Conservation (phyloP, 1,284 basidiomycete species). For the Sporisorium sorghi region DNA sequence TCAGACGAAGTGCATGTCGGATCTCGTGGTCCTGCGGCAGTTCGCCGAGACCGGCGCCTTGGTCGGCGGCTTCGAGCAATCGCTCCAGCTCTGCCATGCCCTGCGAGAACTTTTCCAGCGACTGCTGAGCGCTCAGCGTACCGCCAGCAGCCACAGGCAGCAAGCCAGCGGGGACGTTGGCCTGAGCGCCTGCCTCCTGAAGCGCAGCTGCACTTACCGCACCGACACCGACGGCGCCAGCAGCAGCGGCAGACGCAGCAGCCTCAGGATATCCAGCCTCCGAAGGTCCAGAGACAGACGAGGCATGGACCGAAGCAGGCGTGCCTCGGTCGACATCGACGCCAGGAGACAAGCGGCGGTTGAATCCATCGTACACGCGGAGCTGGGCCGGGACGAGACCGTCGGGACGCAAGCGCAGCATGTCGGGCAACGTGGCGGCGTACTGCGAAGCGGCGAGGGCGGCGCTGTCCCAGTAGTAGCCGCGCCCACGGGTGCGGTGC, state of each 20-base stretch:
- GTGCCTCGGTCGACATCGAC: conserved; percentile 43
- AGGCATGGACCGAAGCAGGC: conserved; percentile 51
- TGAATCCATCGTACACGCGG: conserved; percentile 94
- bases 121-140: conserved; percentile 55
- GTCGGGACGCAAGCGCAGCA: conserved; percentile 83
- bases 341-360: conserved; percentile 53
- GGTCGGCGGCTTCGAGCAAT: conserved; percentile 55
- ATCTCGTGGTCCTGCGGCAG: conserved; percentile 83
- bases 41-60: conserved; percentile 43
- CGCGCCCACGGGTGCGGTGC: conserved; percentile 80
- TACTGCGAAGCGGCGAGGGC: conserved; percentile 75
- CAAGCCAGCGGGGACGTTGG: conserved; percentile 25
- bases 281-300: conserved; percentile 39
- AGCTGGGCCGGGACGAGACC: conserved; percentile 86
- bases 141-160: conserved; percentile 28
- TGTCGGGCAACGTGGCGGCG: conserved; percentile 84
- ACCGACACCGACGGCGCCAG: conserved; percentile 18
- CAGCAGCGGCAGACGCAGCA: conserved; percentile 12
- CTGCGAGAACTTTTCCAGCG: conserved; percentile 69
- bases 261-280: conserved; percentile 36
- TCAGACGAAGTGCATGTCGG: conserved; percentile 82
- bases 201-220: conserved; percentile 24
- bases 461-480: conserved; percentile 64
- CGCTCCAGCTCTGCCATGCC: conserved; percentile 63
- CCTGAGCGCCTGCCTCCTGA: conserved; percentile 32